Base-by-base conservation (phyloP, 139 green algal species). In the Micractinium sp. region DNA sequence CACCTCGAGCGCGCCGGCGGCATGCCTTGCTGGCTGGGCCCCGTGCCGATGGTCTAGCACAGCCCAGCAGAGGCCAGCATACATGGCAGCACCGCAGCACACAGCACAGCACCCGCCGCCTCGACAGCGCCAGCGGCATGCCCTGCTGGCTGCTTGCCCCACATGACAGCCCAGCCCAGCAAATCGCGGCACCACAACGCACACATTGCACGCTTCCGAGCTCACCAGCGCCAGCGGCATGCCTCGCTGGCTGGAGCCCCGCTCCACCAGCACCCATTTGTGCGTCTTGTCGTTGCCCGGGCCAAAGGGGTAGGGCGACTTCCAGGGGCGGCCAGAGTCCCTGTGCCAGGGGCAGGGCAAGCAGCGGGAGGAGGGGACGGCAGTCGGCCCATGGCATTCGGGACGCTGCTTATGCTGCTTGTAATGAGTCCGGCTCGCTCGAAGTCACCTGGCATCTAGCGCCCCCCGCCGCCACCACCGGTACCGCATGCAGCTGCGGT, bases 251-350 rank as follows among this genome's bases (percentile, higher is more conserved):
- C 79, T 87, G 75, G 71, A 31, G 27, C 93, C 93, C 1, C 90
- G 87, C 53, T 84, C 61, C 71, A 95, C 89, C 36, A 84, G 31
- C 31, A 95, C 77, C 93, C 93, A 94, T 76, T 90, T 91, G 82
- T 71, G 47, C 7, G 92, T 95, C 31, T 78, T 88, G 0, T 39
- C 60, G 29, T 41, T 73, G 47, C 66, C 36, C 25, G 87, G 74
- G 1, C 79, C 81, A 60, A 94, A 91, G 15, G 78, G 69, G 81
- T 91, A 94, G n/a, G 86, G 81, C 18, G 47, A 85, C 31, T 69
- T 84, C 92, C 92, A 94, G 60, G 39, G 36, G 38, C 78, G 75
- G 16, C 88, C 91, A 79, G 82, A 85, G 66, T 93, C 87, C 86
- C 89, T 91, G 81, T 1, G 35, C 15, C 47, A 56, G 47, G 47